These are phyloP conservation scores for Diaporthe destruens DNA, from an alignment of 2,329 filamentous ascomycete genomes.

Conservation along the genomic window DNA sequence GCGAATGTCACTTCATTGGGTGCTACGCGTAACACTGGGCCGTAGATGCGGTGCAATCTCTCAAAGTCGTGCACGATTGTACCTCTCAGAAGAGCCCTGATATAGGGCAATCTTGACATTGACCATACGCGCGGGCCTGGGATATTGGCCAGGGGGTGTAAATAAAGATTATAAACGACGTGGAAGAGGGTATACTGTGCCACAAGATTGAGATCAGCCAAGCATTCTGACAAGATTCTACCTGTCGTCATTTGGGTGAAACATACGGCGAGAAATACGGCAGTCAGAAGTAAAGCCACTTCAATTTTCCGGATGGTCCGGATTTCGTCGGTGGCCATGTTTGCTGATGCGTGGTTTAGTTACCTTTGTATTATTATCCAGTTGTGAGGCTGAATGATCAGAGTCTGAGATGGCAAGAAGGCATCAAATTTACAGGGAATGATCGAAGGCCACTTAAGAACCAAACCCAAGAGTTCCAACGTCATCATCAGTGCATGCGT, in stretches of 20 bases:
- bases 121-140: slow-evolving; percentile 42
- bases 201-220: not conserved
- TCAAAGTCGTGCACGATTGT: slow-evolving; percentile 43
- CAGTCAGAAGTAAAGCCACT: not conserved
- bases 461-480: too few species aligned
- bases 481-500: too few species aligned
- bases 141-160: slow-evolving; percentile 42
- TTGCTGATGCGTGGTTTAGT: too few species aligned
- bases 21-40: slow-evolving; percentile 41
- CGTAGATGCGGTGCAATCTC: slow-evolving; percentile 41
- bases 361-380: not conserved
- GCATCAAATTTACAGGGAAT: not conserved
- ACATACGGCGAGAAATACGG: not conserved
- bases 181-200: slow-evolving; percentile 36
- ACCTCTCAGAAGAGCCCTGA: slow-evolving; percentile 40
- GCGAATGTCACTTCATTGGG: slow-evolving; percentile 42
- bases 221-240: not conserved
- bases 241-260: not conserved
- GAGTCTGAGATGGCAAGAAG: not conserved
- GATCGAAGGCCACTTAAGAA: not conserved
- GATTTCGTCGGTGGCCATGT: not conserved
- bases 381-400: not conserved
- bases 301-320: not conserved
- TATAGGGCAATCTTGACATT: slow-evolving; percentile 40
- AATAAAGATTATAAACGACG: slow-evolving; percentile 41